These are phyloP conservation scores for Malus asiatica DNA, from an alignment of 306 rosid genomes.

Conservation along the genomic window DNA sequence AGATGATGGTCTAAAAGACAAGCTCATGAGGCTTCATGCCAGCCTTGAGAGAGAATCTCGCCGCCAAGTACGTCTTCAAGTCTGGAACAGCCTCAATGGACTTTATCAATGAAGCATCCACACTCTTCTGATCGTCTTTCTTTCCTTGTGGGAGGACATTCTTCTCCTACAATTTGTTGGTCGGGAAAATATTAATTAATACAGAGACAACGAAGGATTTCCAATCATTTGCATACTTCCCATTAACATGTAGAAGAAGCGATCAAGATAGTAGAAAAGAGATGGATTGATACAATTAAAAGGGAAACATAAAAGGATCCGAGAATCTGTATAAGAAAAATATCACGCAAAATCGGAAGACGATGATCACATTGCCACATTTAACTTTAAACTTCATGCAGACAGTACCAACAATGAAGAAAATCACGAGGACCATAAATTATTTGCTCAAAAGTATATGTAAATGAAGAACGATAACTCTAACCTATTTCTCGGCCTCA, in stretches of 20 bases:
- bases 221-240: too few relatives aligned
- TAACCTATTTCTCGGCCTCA: slow-evolving; percentile 30
- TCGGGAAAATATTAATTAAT: neutral
- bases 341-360: neutral
- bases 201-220: neutral
- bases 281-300: too few relatives aligned
- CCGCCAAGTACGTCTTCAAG: slow-evolving; percentile 63
- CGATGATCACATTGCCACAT: neutral
- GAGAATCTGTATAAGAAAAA: neutral
- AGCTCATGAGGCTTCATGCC: slow-evolving; percentile 85
- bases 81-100: slow-evolving; percentile 61
- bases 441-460: neutral
- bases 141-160: slow-evolving; percentile 58
- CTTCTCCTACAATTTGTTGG: slow-evolving; percentile 43
- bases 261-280: too few relatives aligned
- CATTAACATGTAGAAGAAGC: too few relatives aligned
- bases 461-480: neutral
- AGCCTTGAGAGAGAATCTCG: slow-evolving; percentile 65
- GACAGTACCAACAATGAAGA: neutral
- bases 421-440: too few relatives aligned
- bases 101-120: slow-evolving; percentile 50
- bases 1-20: slow-evolving; percentile 30
- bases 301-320: neutral
- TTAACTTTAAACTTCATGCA: neutral
- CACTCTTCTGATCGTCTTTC: slow-evolving; percentile 60